Percentiles rank a stretch among this genome's conserved stretches.
These are phyloP conservation scores for Davidsoniella australis DNA, from an alignment of 2,329 filamentous ascomycete genomes.

Conservation along the genomic window DNA sequence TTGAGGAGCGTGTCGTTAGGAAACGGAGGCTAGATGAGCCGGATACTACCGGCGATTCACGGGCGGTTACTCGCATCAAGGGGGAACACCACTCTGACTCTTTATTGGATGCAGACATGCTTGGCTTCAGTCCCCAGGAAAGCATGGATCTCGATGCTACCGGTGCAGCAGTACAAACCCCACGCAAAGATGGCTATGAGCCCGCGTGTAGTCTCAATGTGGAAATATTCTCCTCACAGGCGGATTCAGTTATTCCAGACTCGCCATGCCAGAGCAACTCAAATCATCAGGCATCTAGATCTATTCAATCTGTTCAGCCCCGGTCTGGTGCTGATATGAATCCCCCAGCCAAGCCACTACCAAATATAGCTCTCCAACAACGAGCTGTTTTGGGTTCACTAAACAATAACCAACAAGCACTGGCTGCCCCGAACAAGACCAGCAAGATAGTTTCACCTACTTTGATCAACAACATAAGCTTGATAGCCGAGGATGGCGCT, in stretches of 20 bases:
- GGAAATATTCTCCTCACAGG: slow-evolving; percentile 6
- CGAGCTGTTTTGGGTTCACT: no score
- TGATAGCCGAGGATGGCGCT: no score
- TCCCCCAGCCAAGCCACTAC: no score
- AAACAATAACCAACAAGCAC: no score
- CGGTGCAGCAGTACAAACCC: slow-evolving; percentile 1
- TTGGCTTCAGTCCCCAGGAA: slow-evolving; percentile 4
- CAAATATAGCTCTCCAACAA: no score
- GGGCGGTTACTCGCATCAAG: slow-evolving; percentile 6
- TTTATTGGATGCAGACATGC: background rate
- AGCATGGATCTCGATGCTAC: slow-evolving; percentile 6
- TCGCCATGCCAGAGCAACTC: slow-evolving; percentile 1
- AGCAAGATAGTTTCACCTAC: no score
- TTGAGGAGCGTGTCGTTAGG: slow-evolving; percentile 4
- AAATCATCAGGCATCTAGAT: background rate
- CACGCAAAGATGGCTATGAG: slow-evolving; percentile 1
- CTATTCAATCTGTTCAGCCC: background rate
- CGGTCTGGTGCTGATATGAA: no score
- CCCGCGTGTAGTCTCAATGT: slow-evolving; percentile 8
- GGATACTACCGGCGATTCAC: background rate
- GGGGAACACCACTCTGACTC: slow-evolving; percentile 2
- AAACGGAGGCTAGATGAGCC: slow-evolving; percentile 4
- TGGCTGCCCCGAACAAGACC: no score
- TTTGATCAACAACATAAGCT: background rate
- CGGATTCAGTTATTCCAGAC: slow-evolving; percentile 7